Evolutionary conservation across 768 basidiomycete genomes (phyloP), one percentile per base, ranked within the genome.

Genomic region (Tephrocybe sp.): DNA sequence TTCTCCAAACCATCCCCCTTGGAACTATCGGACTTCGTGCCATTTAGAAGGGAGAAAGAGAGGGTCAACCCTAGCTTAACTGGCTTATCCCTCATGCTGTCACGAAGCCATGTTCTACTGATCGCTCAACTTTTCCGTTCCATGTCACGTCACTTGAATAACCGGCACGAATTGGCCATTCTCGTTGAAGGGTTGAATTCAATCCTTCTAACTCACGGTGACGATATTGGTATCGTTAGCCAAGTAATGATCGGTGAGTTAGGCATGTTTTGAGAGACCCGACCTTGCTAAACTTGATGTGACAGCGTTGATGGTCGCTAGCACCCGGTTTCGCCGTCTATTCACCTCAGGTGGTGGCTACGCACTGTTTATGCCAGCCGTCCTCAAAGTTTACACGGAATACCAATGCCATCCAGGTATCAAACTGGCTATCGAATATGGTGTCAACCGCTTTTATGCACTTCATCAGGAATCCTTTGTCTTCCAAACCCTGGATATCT

Each of bases 151-250:
- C 85, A 88, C 67, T 69, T 86, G 48, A 88, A 78, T 56, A 86
- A 88, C 54, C 75, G 84, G 11, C 76, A 75, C 41, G 89, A 92
- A 58, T 70, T 92, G 14, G 80, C 80, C 0, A 59, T 83, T 20
- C 73, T 88, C 10, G 67, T 89, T 17, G 87, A 90, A 62, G 86
- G 87, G 3, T 60, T 90, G 17, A 90, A 88, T 64, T 77, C 79
- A 4, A 84, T 87, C 37, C 68, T 92, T 15, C 68, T 88, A 25
- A 69, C 68, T 2, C 88, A 90, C 66, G 84, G 86, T 3, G 77
- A 84, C 58, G 89, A 90, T 58, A 78, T 86, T 39, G 85, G 84
- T n/a, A 81, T 90, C 46, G 81, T 92, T n/a, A 75, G 78, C 32
- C 88, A 89, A 54, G 76, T 82, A 6, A 69, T 90, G 62, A 83